A percentile compares a stretch with the other conserved stretches of the same genome.
Evolutionary conservation across 176 grass and related monocot species (phyloP).

Genomic region (Thinopyrum elongatum): DNA sequence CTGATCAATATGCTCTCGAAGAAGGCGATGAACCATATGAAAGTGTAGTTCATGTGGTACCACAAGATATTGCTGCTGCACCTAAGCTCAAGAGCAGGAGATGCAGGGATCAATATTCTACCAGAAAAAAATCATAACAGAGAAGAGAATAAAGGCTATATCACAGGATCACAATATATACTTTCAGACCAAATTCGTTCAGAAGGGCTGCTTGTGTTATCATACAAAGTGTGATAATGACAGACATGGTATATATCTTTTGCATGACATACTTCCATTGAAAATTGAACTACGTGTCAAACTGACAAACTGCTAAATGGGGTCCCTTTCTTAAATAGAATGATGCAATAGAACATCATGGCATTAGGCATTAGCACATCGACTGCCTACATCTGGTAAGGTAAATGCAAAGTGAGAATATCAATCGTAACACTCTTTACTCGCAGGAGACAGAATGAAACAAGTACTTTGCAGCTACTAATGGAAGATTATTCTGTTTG

Average conservation of each 20-base stretch:
- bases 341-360: background rate
- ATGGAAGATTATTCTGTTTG: background rate
- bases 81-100: constrained; percentile 44
- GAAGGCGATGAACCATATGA: constrained; percentile 70
- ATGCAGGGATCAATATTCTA: constrained; percentile 4
- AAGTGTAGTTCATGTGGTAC: constrained; percentile 86
- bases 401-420: background rate
- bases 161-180: background rate
- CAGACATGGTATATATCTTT: background rate
- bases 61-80: constrained; percentile 62
- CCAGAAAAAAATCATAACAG: background rate
- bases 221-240: background rate
- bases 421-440: background rate
- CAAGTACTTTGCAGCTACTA: background rate
- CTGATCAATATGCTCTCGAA: constrained; percentile 73
- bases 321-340: background rate
- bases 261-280: background rate
- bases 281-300: background rate
- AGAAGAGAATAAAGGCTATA: background rate
- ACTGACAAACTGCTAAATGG: background rate
- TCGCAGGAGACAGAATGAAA: background rate
- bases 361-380: background rate
- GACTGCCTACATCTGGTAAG: background rate
- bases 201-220: background rate
- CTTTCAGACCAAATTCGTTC: background rate